Conservation (phyloP, 2,329 filamentous ascomycete species). For the Cercospora berteroae region DNA sequence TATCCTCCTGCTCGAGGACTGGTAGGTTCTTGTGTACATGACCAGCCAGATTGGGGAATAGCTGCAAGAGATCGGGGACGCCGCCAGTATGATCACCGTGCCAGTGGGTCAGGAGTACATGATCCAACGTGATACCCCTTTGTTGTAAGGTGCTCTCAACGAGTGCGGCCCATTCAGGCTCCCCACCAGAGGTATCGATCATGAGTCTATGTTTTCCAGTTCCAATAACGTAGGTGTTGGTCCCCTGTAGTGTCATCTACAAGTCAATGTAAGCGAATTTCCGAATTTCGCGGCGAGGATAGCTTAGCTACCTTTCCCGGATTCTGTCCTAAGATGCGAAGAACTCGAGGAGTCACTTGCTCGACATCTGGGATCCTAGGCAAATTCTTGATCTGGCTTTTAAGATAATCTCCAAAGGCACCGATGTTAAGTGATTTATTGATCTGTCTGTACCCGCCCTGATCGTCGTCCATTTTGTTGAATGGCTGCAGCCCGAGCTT, state of each 20-base stretch:
- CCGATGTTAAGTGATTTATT: conserved; percentile 29
- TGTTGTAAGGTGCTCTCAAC: conserved; percentile 38
- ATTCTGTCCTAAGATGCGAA: conserved; percentile 31
- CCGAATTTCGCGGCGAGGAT: background rate
- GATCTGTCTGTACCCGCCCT: conserved; percentile 29
- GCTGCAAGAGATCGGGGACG: conserved; percentile 41
- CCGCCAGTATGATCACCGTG: conserved; percentile 48
- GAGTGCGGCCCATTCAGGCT: conserved; percentile 38
- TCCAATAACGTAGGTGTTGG: conserved; percentile 44
- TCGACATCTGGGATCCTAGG: conserved; percentile 23
- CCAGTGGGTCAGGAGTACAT: conserved; percentile 48
- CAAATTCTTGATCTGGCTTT: conserved; percentile 22
- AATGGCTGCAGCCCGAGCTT: background rate
- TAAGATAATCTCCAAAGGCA: conserved; percentile 27
- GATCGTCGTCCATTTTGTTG: conserved; percentile 20
- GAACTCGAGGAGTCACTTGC: conserved; percentile 25
- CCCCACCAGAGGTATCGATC: conserved; percentile 41
- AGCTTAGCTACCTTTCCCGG: conserved; percentile 21
- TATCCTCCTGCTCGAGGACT: conserved; percentile 35
- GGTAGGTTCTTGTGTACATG: conserved; percentile 43
- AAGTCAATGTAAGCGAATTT: background rate
- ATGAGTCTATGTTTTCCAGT: conserved; percentile 38
- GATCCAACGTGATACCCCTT: conserved; percentile 38
- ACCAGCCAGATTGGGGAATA: conserved; percentile 33
- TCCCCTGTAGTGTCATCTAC: conserved; percentile 42